Evolutionary conservation across 805 yeast genomes (phyloP).

Genomic region (Candida piceae): DNA sequence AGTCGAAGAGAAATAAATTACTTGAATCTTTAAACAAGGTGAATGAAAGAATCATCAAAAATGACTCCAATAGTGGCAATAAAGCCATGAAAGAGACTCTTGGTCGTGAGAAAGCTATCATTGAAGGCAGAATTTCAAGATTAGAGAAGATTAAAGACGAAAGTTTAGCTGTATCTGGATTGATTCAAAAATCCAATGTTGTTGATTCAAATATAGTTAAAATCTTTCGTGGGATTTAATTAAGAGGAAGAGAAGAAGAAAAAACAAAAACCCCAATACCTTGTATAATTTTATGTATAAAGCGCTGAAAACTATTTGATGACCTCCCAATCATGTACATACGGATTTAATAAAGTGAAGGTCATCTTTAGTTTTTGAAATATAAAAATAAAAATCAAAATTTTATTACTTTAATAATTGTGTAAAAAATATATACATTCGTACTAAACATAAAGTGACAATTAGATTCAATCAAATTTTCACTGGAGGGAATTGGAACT

Average conservation of each 20-base stretch:
- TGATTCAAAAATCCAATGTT: background rate
- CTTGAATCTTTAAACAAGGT: background rate
- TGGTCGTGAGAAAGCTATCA: background rate
- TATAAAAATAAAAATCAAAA: no score
- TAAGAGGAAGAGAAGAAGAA: no score
- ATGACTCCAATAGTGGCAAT: background rate
- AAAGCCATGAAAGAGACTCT: background rate
- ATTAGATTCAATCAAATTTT: background rate
- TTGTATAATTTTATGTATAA: no score
- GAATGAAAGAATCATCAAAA: background rate
- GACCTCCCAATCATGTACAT: background rate
- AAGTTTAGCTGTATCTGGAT: background rate
- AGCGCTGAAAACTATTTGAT: no score
- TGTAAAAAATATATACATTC: no score
- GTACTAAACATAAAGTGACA: no score
- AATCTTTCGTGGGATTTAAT: no score
- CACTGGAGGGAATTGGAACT: slow-evolving; percentile 18
- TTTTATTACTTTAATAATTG: no score
- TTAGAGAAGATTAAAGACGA: background rate
- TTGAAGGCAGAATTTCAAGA: background rate
- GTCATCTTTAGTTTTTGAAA: no score
- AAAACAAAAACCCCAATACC: no score
- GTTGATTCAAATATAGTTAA: background rate
- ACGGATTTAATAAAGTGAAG: background rate
- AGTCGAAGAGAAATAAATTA: background rate